A percentile compares a stretch with the other conserved stretches of the same genome.
phyloP scores from a whole-genome alignment of 2,329 filamentous ascomycete genomes.

The Aureobasidium sp. region DNA sequence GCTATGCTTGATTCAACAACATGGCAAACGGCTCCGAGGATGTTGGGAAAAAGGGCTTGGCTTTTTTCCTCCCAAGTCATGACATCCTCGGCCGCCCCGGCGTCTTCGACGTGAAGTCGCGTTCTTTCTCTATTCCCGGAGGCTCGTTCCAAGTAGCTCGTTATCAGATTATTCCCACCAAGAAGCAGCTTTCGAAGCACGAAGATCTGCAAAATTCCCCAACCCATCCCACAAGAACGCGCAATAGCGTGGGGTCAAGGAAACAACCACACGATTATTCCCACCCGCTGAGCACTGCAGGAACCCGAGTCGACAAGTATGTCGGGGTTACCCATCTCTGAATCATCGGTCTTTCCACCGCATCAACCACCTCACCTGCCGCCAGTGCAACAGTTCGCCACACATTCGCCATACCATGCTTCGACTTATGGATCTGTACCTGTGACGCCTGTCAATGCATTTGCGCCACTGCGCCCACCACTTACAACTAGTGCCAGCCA shows the following conservation, averaged over 20 bases:
- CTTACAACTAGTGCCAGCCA: neutral
- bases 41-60: conserved; percentile 12
- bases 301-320: conserved; percentile 2
- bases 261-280: neutral
- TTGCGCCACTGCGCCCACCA: neutral
- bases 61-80: conserved; percentile 6
- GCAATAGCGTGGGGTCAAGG: conserved; percentile 1
- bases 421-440: conserved; percentile 1
- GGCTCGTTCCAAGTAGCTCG: neutral
- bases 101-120: neutral
- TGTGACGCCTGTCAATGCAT: conserved; percentile 9
- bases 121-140: conserved; percentile 10
- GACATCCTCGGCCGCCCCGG: conserved; percentile 7
- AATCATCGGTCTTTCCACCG: neutral
- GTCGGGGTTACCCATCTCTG: neutral
- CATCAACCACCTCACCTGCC: neutral
- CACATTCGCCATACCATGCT: conserved; percentile 1
- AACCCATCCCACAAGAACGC: neutral
- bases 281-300: neutral
- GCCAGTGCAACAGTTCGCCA: conserved; percentile 3
- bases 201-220: neutral
- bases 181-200: neutral
- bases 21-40: neutral
- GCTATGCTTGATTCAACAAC: conserved; percentile 10
- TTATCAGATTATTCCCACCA: conserved; percentile 8